Evolutionary conservation across 2,329 filamentous ascomycete species (phyloP).

Genomic region (Claviceps quebecensis): DNA sequence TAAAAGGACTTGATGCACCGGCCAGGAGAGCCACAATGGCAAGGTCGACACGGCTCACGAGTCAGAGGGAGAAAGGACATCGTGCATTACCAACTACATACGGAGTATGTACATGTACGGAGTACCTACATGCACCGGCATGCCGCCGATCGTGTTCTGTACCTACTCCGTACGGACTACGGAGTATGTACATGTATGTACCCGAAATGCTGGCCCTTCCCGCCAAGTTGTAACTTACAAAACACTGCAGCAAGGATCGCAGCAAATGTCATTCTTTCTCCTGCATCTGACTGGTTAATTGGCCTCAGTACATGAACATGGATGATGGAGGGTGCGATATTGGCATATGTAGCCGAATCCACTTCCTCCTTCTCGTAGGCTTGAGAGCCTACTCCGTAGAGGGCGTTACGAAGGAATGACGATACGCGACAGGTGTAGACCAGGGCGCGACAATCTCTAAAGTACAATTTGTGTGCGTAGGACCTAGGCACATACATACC

Average conservation of each 20-base stretch:
- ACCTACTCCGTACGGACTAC: too few species aligned
- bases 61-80: too few species aligned
- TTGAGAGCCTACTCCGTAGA: neutral
- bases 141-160: too few species aligned
- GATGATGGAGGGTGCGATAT: neutral
- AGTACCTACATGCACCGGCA: too few species aligned
- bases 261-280: neutral
- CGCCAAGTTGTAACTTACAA: neutral
- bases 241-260: slow-evolving; percentile 2
- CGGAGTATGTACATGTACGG: too few species aligned
- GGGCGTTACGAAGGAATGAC: slow-evolving; percentile 2
- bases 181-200: too few species aligned
- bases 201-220: too few species aligned
- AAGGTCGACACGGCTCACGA: neutral
- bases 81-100: neutral
- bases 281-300: slow-evolving; percentile 5
- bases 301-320: neutral
- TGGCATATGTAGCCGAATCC: neutral
- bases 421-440: neutral
- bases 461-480: too few species aligned
- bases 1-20: neutral
- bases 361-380: neutral
- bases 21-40: neutral
- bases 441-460: neutral
- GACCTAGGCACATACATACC: too few species aligned